Base-by-base conservation (phyloP, 2,329 filamentous ascomycete species). In the Neospermospora avenae region DNA sequence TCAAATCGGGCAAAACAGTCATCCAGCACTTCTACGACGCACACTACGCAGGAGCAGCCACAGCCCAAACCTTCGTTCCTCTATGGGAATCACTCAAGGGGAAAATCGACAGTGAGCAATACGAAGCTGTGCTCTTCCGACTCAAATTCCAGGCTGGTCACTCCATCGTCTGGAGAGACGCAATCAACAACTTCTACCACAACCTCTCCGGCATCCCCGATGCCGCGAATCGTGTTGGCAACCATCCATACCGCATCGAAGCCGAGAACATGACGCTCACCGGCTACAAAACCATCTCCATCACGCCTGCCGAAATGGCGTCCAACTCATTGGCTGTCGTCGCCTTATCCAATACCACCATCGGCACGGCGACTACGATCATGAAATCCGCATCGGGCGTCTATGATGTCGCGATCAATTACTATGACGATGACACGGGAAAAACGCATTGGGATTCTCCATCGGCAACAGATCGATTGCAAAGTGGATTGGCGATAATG, bases 111-210 rank as follows among this genome's bases (percentile, higher is more conserved):
- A 62, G 73, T 4, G 78, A 87, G 72, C 78, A 86, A 24, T 88
- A 78, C 70, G 75, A 83, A 4, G 78, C 88, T 49, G 78, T 83
- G 35, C 75, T 83, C 0, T 84, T 81, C 73, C 80, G 83, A 2
- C 79, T 88, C 11, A 74, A 74, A 1, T 90, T 84, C 70, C 87
- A 90, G 71, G 84, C 87, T 0, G 87, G 87, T 0, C 88, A 90
- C 72, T 79, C 85, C 0, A 77, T 90, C 18, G 83, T 89, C 16
- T 91, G 88, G 87, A 79, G 87, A 14, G 87, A 90, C 68, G 79
- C 84, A 0, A 83, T 90, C 73, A 83, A 76, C 67, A 76, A 83
- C 58, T 90, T 87, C 74, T 90, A 88, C 73, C 67, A 77, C 69
- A 85, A 83, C 69, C 72, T 84, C 39, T 86, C 84, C 0, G 76